phyloP scores from a whole-genome alignment of 2,329 filamentous ascomycete species.

The Trichoderma oligosporum region DNA sequence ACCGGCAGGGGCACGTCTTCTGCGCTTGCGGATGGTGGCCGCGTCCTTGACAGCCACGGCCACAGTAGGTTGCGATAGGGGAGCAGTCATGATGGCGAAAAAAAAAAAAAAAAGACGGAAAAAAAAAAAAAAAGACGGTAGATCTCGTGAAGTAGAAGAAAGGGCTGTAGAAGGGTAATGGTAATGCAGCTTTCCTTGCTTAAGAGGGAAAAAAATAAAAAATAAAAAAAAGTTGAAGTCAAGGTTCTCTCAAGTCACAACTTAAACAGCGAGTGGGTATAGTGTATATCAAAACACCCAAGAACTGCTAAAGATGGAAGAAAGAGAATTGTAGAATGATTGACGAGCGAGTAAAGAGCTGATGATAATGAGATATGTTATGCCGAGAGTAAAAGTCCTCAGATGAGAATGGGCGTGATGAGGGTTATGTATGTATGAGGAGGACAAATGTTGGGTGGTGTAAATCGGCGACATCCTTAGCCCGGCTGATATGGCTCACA shows the following conservation, averaged over 20 bases:
- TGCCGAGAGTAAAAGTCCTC: conserved; percentile 10
- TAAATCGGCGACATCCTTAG: conserved; percentile 14
- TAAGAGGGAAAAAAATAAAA: background rate
- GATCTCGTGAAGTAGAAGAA: no score
- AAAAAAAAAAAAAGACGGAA: background rate
- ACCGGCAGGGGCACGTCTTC: conserved; percentile 81
- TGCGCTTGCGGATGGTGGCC: conserved; percentile 62
- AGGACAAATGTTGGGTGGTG: conserved; percentile 15
- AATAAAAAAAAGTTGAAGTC: background rate
- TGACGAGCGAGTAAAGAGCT: background rate
- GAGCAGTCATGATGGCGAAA: conserved; percentile 45
- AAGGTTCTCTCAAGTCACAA: background rate
- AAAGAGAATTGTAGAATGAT: background rate
- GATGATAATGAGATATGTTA: conserved; percentile 13
- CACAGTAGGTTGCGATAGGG: conserved; percentile 42
- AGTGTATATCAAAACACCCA: background rate
- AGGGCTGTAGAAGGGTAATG: background rate
- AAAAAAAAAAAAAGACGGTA: background rate
- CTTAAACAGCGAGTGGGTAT: background rate
- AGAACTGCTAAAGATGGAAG: background rate
- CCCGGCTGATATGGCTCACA: conserved; percentile 19
- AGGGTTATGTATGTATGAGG: conserved; percentile 28
- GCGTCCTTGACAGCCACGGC: conserved; percentile 46
- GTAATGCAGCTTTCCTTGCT: no score
- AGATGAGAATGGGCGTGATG: conserved; percentile 21